phyloP scores from a whole-genome alignment of 2,329 filamentous ascomycete genomes.

The Clathrospora elynae region DNA sequence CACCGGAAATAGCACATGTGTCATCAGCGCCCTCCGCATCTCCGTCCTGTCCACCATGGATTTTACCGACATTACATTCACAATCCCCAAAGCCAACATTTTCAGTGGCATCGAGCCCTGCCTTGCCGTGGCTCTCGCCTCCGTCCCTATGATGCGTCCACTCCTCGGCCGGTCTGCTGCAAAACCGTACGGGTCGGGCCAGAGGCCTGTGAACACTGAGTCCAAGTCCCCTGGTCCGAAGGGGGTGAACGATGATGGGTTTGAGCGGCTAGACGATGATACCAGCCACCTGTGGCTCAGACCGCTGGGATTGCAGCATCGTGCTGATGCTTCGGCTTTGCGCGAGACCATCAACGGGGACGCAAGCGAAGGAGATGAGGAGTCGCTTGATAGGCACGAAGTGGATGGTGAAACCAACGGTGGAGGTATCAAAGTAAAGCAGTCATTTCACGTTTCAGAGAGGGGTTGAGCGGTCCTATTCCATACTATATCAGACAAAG shows the following conservation, averaged over 20 bases:
- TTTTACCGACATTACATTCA: slow-evolving; percentile 1
- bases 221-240: background rate
- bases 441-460: too few species aligned
- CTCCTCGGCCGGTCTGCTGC: background rate
- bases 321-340: background rate
- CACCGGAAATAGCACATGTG: background rate
- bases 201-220: background rate
- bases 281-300: slow-evolving; percentile 2
- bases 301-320: background rate
- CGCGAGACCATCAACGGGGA: background rate
- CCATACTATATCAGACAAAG: too few species aligned
- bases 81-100: slow-evolving; percentile 3
- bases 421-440: too few species aligned
- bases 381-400: background rate
- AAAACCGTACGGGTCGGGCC: background rate
- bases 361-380: slow-evolving; percentile 3
- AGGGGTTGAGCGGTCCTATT: too few species aligned
- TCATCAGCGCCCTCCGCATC: slow-evolving; percentile 3
- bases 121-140: slow-evolving; percentile 1
- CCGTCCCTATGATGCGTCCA: slow-evolving; percentile 2
- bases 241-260: background rate
- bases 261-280: slow-evolving; percentile 2
- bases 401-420: background rate
- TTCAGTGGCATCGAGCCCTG: slow-evolving; percentile 4
- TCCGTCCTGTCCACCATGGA: slow-evolving; percentile 1